These are phyloP conservation scores for Syzygium jambos DNA, from an alignment of 345 rosid genomes.

Conservation along the genomic window DNA sequence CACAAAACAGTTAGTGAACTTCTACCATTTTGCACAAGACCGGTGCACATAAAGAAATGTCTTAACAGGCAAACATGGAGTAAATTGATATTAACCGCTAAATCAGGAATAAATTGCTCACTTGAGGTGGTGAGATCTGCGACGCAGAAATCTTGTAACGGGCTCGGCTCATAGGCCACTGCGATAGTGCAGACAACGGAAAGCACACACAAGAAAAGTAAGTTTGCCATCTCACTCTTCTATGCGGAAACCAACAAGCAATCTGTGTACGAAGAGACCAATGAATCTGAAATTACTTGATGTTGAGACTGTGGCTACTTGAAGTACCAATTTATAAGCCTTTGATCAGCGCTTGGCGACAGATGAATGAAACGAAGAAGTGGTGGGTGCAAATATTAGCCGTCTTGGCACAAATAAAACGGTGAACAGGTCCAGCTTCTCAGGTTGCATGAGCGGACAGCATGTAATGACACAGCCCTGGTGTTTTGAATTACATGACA, in stretches of 20 bases:
- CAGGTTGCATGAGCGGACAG: background rate
- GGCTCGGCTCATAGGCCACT: conserved; percentile 9
- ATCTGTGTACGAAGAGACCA: background rate
- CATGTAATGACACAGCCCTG: background rate
- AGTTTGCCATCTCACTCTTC: background rate
- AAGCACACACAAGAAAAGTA: background rate
- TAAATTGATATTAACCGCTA: background rate
- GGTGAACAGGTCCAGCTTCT: background rate
- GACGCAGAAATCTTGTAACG: conserved; percentile 20
- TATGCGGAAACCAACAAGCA: background rate
- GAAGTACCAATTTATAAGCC: background rate
- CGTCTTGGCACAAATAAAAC: background rate
- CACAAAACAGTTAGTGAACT: background rate
- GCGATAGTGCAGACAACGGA: background rate
- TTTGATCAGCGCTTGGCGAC: background rate
- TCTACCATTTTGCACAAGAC: background rate
- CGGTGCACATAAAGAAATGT: background rate
- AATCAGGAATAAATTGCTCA: background rate
- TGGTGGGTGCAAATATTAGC: background rate
- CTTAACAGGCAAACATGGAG: background rate
- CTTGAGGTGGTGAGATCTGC: conserved; percentile 6
- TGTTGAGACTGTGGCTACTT: background rate
- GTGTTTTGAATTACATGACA: background rate
- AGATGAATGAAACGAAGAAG: background rate
- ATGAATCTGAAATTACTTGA: background rate